A percentile compares a stretch with the other conserved stretches of the same genome.
Evolutionary conservation across 495 filamentous ascomycete species (phyloP).

Genomic region (Penicillium turbatum): DNA sequence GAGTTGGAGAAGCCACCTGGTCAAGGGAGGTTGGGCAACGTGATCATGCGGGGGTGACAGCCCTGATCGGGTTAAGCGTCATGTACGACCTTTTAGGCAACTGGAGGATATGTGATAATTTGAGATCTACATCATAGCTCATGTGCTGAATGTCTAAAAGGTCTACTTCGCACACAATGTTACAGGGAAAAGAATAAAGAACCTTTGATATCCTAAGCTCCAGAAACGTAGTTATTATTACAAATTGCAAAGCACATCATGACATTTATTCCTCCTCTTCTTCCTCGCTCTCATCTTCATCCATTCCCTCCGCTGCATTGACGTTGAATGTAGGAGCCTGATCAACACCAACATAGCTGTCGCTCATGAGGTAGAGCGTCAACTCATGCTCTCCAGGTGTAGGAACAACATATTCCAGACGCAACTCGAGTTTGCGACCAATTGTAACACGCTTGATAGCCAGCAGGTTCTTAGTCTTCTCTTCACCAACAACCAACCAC

Average conservation of each 20-base stretch:
- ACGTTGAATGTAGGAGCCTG: constrained; percentile 88
- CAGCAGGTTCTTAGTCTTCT: constrained; percentile 76
- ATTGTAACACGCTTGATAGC: constrained; percentile 95
- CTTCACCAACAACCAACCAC: constrained; percentile 90
- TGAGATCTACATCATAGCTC: too few relatives aligned
- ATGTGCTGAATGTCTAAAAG: background rate
- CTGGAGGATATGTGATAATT: background rate
- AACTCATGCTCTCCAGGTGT: constrained; percentile 80
- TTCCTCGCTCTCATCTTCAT: constrained; percentile 85
- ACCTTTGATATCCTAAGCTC: constrained; percentile 13
- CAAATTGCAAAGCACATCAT: constrained; percentile 16
- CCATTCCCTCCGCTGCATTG: constrained; percentile 85
- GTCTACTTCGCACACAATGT: background rate
- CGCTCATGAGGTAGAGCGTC: constrained; percentile 92
- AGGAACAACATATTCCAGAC: constrained; percentile 84
- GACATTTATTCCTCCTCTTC: constrained; percentile 58
- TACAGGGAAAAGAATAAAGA: constrained; percentile 6
- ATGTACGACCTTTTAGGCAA: background rate
- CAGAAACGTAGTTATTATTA: constrained; percentile 18
- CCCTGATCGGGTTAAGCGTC: constrained; percentile 4
- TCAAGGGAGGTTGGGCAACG: constrained; percentile 10
- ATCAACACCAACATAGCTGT: constrained; percentile 96
- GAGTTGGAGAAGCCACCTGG: constrained; percentile 10
- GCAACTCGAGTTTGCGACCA: constrained; percentile 67
- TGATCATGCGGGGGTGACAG: constrained; percentile 19